Base-by-base conservation (phyloP, 495 filamentous ascomycete genomes). In the Lasiosphaeriaceae sp. region DNA sequence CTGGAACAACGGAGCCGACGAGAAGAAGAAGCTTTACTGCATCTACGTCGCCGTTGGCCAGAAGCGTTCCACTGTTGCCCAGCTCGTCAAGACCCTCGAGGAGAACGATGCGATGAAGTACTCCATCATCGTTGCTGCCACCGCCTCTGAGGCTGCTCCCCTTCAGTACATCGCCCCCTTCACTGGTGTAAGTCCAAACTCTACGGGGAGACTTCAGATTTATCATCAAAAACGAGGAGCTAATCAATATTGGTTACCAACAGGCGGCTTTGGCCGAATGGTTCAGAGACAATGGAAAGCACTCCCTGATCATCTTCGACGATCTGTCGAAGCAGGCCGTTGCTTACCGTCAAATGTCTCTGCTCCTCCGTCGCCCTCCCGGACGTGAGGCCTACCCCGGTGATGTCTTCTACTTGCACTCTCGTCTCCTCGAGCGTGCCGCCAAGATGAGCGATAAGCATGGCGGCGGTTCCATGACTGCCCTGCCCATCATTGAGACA, bases 91-190 rank as follows among this genome's bases (percentile, higher is more conserved):
- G 86, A 97, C 94, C 60, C 89, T 98, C 59, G 95, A 97, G 83
- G 93, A 98, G 87, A 96, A 98, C 75, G 92, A 97, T 64, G 89
- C 95, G 71, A 95, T 98, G 92, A 96, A 97, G 82, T 98, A 98
- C 88, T 87, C 83, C 61, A 85, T 96, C 61, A 74, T 98, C 64
- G 90, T 97, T 64, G 94, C 94, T 69, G 94, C 94, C 67, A 98
- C 95, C 63, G 94, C 94, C 67, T 98, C 94, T 47, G 94, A 98
- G 82, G 94, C 94, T 90, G 66, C 90, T 58, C 90, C 92, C 58
- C 81, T 96, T 54, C 92, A 96, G 80, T 97, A 96, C 76, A 83
- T 97, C 63, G 92, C 92, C 69, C 94, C 94, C 64, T 97, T 97
- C 83, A 94, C 92, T 58, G 75, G 75, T 60, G 43, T 20, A 34